Evolutionary conservation across 2,329 filamentous ascomycete species (phyloP).

Genomic region (Beauveria pseudobassiana): DNA sequence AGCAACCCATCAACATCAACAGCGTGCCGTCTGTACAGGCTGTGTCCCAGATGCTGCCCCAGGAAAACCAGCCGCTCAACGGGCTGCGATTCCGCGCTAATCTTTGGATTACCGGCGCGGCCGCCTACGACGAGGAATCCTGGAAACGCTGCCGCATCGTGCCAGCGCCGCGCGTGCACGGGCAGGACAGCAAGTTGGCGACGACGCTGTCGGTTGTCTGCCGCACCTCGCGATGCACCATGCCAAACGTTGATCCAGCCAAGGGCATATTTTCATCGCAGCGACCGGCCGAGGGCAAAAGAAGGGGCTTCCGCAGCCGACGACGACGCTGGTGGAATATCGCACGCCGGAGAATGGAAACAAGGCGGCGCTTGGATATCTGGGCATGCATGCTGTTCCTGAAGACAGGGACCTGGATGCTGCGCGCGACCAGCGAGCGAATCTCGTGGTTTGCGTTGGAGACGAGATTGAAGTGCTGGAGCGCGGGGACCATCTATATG

Average conservation of each 20-base stretch:
- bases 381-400: slow-evolving; percentile 24
- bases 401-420: slow-evolving; percentile 16
- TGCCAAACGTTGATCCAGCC: slow-evolving; percentile 15
- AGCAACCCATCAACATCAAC: slow-evolving; percentile 17
- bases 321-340: slow-evolving; percentile 18
- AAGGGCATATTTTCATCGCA: slow-evolving; percentile 9
- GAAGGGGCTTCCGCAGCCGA: slow-evolving; percentile 20
- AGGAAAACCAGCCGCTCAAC: slow-evolving; percentile 14
- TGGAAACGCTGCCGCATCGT: slow-evolving; percentile 15
- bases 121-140: slow-evolving; percentile 15
- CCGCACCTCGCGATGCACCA: slow-evolving; percentile 15
- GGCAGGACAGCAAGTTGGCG: neutral
- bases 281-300: neutral
- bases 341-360: slow-evolving; percentile 21
- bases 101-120: slow-evolving; percentile 14
- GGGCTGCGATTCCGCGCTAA: slow-evolving; percentile 17
- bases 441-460: slow-evolving; percentile 18
- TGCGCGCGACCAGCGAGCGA: neutral
- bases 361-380: slow-evolving; percentile 19
- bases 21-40: slow-evolving; percentile 16
- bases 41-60: slow-evolving; percentile 13
- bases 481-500: slow-evolving; percentile 20
- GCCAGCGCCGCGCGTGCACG: neutral
- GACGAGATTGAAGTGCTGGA: slow-evolving; percentile 23
- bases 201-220: slow-evolving; percentile 15